phyloP scores from a whole-genome alignment of 1,284 basidiomycete genomes.

The Cryptococcus deneoformans region DNA sequence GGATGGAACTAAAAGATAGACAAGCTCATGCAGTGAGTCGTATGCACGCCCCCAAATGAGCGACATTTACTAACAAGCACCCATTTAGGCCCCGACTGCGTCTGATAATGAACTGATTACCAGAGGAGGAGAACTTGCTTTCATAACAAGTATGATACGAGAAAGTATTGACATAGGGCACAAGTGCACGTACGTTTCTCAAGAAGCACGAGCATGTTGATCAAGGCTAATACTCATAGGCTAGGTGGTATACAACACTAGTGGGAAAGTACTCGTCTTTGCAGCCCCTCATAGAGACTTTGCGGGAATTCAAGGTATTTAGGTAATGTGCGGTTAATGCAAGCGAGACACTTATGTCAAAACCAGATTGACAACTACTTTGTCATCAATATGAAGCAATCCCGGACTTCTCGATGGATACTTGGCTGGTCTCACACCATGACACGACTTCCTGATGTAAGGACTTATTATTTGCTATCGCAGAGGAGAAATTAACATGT shows the following conservation, averaged over 20 bases:
- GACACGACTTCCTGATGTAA: conserved; percentile 68
- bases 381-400: conserved; percentile 75
- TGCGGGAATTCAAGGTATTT: conserved; percentile 58
- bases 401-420: conserved; percentile 83
- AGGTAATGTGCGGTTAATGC: not conserved
- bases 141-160: conserved; percentile 71
- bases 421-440: conserved; percentile 76
- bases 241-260: conserved; percentile 89
- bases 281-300: conserved; percentile 57
- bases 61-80: not conserved
- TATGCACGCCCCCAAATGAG: no score
- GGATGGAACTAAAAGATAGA: conserved; percentile 61
- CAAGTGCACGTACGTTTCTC: conserved; percentile 49
- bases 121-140: conserved; percentile 76
- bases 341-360: not conserved
- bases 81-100: conserved; percentile 70
- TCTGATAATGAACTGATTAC: conserved; percentile 82
- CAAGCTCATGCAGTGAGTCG: conserved; percentile 63
- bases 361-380: conserved; percentile 77
- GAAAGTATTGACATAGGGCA: conserved; percentile 60
- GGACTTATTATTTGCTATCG: conserved; percentile 31
- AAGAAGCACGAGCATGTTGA: conserved; percentile 1
- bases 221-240: not conserved
- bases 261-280: conserved; percentile 81
- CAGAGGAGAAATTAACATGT: no score